A percentile compares a stretch with the other conserved stretches of the same genome.
Evolutionary conservation across 2,329 filamentous ascomycete species (phyloP).

Genomic region (Chaetothyriales sp.): DNA sequence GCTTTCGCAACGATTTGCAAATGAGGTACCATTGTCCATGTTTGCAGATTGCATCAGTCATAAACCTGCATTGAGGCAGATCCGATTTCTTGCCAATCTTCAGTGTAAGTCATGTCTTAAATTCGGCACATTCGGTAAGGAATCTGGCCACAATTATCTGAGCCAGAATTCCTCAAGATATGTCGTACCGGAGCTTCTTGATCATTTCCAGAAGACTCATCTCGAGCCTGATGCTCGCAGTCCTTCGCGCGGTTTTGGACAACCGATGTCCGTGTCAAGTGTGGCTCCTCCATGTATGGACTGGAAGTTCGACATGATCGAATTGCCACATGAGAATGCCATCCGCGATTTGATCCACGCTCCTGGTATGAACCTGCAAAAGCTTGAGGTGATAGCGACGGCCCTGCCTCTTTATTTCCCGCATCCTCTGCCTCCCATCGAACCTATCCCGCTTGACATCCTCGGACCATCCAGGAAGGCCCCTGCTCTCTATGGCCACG

Average conservation of each 20-base stretch:
- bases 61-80: constrained; percentile 41
- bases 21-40: constrained; percentile 41
- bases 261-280: constrained; percentile 12
- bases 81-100: constrained; percentile 40
- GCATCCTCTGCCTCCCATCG: neutral
- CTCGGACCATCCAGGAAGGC: neutral
- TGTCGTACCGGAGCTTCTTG: constrained; percentile 21
- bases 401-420: neutral
- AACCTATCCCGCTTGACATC: neutral
- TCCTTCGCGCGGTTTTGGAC: constrained; percentile 1
- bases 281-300: constrained; percentile 25
- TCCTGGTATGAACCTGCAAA: neutral
- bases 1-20: constrained; percentile 43
- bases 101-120: constrained; percentile 38
- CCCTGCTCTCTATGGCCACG: neutral
- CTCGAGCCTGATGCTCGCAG: constrained; percentile 17
- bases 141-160: neutral
- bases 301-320: constrained; percentile 47
- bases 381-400: neutral
- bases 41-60: constrained; percentile 46
- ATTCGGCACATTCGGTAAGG: neutral
- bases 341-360: constrained; percentile 18
- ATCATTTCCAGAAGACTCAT: constrained; percentile 26
- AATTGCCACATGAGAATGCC: constrained; percentile 37
- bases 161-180: constrained; percentile 13